These are phyloP conservation scores for Saxophila tyrrhenica DNA, from an alignment of 495 filamentous ascomycete genomes.

Conservation along the genomic window DNA sequence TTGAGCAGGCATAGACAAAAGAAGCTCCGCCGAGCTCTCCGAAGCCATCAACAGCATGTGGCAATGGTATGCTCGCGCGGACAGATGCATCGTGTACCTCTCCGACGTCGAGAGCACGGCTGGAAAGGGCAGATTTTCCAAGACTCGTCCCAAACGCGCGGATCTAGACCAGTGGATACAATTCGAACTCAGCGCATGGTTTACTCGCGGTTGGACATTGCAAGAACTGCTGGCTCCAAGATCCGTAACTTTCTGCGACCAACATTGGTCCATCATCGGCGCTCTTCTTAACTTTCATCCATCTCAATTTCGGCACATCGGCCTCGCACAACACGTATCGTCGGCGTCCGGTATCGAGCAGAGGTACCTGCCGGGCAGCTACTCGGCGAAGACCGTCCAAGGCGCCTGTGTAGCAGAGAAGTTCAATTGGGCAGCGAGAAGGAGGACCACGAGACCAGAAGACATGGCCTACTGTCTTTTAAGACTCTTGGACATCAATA, in stretches of 20 bases:
- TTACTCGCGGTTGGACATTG: constrained; percentile 9
- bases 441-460: constrained; percentile 13
- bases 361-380: not conserved
- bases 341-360: not conserved
- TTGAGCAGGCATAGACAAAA: constrained; percentile 6
- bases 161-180: not conserved
- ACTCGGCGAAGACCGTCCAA: not conserved
- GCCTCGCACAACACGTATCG: not conserved
- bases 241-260: not conserved
- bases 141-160: too few species aligned
- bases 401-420: constrained; percentile 4
- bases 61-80: constrained; percentile 5
- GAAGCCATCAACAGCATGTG: constrained; percentile 12
- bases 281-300: too few species aligned
- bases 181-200: constrained; percentile 11
- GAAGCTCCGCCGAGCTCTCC: constrained; percentile 5
- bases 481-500: constrained; percentile 18
- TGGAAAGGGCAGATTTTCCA: too few species aligned
- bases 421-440: constrained; percentile 9
- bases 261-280: constrained; percentile 1
- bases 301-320: too few species aligned
- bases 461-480: constrained; percentile 20
- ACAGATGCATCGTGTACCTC: constrained; percentile 4
- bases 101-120: constrained; percentile 2
- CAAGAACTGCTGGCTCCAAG: constrained; percentile 7